A percentile compares a stretch with the other conserved stretches of the same genome.
These are phyloP conservation scores for Oryza australiensis DNA, from an alignment of 176 grass and related monocot genomes.

Conservation along the genomic window DNA sequence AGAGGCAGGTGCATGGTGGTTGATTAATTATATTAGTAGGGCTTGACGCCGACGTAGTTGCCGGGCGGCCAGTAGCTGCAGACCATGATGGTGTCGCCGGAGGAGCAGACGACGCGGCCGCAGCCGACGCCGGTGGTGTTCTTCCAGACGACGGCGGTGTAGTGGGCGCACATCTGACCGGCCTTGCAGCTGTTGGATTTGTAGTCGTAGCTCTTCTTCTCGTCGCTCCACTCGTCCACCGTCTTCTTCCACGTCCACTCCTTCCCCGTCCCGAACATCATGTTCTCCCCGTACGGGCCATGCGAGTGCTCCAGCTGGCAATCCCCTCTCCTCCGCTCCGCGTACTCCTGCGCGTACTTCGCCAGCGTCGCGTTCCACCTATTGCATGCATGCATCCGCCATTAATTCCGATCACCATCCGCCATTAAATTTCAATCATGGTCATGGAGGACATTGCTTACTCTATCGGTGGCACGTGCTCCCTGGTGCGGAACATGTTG, in stretches of 20 bases:
- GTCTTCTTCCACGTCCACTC: conserved; percentile 44
- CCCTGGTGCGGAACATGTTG: conserved; percentile 42
- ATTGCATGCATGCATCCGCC: not conserved
- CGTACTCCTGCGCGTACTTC: conserved; percentile 50
- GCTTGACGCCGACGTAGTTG: conserved; percentile 52
- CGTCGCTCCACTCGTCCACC: conserved; percentile 56
- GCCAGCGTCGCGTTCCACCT: conserved; percentile 61
- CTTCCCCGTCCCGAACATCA: conserved; percentile 48
- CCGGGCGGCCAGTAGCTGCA: conserved; percentile 71
- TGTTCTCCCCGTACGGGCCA: conserved; percentile 72
- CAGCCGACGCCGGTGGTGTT: conserved; percentile 50
- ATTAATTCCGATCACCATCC: too few relatives aligned
- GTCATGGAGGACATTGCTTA: not conserved
- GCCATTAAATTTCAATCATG: too few relatives aligned
- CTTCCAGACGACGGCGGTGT: conserved; percentile 68
- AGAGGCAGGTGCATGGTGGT: too few relatives aligned
- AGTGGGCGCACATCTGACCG: conserved; percentile 59
- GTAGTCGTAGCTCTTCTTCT: conserved; percentile 66
- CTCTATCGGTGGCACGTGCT: conserved; percentile 36
- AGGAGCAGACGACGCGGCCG: conserved; percentile 43
- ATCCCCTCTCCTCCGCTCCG: conserved; percentile 38
- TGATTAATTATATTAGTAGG: too few relatives aligned
- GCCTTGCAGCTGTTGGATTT: conserved; percentile 40
- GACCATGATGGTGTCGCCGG: conserved; percentile 38
- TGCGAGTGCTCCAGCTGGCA: conserved; percentile 66